phyloP scores from a whole-genome alignment of 176 grass and related monocot species.

The Avena sativa region DNA sequence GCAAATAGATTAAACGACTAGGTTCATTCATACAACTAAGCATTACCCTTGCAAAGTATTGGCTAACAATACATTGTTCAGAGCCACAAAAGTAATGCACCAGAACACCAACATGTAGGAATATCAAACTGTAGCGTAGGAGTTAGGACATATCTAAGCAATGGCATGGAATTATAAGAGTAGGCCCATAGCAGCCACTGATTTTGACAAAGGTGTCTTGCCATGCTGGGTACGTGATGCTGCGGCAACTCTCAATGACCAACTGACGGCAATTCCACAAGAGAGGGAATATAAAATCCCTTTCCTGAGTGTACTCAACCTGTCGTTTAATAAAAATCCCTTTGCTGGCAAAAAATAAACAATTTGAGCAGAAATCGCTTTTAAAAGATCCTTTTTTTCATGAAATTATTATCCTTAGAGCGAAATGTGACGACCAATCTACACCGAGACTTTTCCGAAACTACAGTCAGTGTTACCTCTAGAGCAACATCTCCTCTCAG shows the following conservation, averaged over 20 bases:
- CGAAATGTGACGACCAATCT: background rate
- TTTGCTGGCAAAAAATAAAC: too few relatives aligned
- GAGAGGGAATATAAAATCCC: background rate
- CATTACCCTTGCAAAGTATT: background rate
- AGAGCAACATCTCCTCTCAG: background rate
- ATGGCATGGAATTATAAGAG: background rate
- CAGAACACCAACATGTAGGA: background rate
- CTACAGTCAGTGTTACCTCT: too few relatives aligned
- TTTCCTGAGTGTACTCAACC: too few relatives aligned
- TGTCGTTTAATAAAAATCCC: too few relatives aligned
- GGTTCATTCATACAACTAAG: background rate
- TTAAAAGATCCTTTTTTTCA: background rate
- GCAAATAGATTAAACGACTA: background rate
- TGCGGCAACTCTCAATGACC: background rate
- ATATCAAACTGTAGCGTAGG: background rate
- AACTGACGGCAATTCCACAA: conserved; percentile 25
- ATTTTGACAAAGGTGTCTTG: background rate
- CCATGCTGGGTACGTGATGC: background rate
- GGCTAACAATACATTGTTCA: background rate
- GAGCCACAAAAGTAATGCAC: background rate
- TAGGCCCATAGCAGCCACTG: background rate
- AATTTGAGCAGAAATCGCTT: too few relatives aligned
- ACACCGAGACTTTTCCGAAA: background rate
- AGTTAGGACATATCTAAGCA: too few relatives aligned
- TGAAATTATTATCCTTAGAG: background rate